Percentiles rank a stretch among this genome's conserved stretches.
Conservation (phyloP, 257 asterid genomes). For the Thymus mandschuricus region DNA sequence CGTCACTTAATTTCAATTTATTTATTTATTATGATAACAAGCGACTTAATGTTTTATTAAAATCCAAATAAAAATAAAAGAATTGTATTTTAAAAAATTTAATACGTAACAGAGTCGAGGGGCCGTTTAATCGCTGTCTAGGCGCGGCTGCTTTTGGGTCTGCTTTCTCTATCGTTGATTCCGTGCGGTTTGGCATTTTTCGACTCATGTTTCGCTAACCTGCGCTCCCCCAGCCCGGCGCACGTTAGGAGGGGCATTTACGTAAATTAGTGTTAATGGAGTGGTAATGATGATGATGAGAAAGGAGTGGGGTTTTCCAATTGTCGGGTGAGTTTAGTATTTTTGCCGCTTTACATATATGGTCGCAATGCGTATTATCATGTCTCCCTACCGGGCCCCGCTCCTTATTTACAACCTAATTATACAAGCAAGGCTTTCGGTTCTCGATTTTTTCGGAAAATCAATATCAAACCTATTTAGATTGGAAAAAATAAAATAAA, state of each 20-base stretch:
- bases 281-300: constrained; percentile 20
- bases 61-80: too few species aligned
- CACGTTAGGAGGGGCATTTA: constrained; percentile 23
- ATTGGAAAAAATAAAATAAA: too few species aligned
- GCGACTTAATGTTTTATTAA: too few species aligned
- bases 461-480: too few species aligned
- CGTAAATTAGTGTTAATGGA: neutral
- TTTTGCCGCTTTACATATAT: constrained; percentile 42
- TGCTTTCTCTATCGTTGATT: constrained; percentile 39
- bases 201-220: constrained; percentile 20
- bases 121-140: constrained; percentile 46
- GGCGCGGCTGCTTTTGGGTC: constrained; percentile 36
- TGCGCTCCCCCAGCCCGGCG: constrained; percentile 29
- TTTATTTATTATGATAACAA: too few species aligned
- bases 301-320: neutral
- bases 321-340: constrained; percentile 38
- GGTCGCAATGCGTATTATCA: constrained; percentile 35
- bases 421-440: too few species aligned
- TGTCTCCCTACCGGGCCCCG: constrained; percentile 36
- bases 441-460: too few species aligned
- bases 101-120: neutral
- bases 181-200: constrained; percentile 48
- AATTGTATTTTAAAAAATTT: neutral
- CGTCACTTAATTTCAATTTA: too few species aligned
- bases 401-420: neutral